Evolutionary conservation across 1,284 basidiomycete genomes (phyloP), one percentile per base, ranked within the genome.

Genomic region (Athelia sp.): DNA sequence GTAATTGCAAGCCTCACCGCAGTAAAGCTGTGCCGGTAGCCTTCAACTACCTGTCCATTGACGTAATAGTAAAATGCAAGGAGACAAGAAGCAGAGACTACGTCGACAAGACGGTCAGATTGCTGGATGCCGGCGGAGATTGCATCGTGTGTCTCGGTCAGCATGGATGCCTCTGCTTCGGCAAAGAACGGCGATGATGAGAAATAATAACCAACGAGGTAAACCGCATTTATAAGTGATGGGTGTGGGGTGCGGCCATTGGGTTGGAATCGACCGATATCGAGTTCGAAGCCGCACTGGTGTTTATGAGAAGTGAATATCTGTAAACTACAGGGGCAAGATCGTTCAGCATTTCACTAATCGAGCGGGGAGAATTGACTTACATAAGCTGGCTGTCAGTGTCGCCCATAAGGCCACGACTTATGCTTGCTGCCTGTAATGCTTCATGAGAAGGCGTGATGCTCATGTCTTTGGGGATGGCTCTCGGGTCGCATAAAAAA

Each of bases 21-120:
- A 13, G 77, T 75, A 52, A 78, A 79, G 2, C 79, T 73, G 54
- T 83, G 79, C 42, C 77, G 74, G 60, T 82, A 82, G 6, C 78
- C 82, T 56, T 84, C 81, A 29, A 82, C 69, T 15, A 72, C 64
- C 15, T 79, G 72, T 46, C 73, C 73, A 50, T 80, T 78, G 59
- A 73, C 72, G 62, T 78, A 83, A 57, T 81, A 76, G 59, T 83
- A 83, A 32, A 78, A 68, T 4, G 79, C 76, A 44, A 84, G 71
- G 32, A 84, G 70, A 43, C 74, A 78, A 2, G 78, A 78, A 4
- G 82, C 81, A 56, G 81, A 79, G 4, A 82, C 72, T 50, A 79
- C 69, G 56, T 82, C 76, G 49, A 78, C 64, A 49, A 82, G 69
- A 40, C 76, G 73, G 57, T 82, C 76, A 31, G 77, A 74, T 52